Percentiles rank a stretch among this genome's conserved stretches.
These are phyloP conservation scores for Candida yuanshanica DNA, from an alignment of 805 yeast species.

Conservation along the genomic window DNA sequence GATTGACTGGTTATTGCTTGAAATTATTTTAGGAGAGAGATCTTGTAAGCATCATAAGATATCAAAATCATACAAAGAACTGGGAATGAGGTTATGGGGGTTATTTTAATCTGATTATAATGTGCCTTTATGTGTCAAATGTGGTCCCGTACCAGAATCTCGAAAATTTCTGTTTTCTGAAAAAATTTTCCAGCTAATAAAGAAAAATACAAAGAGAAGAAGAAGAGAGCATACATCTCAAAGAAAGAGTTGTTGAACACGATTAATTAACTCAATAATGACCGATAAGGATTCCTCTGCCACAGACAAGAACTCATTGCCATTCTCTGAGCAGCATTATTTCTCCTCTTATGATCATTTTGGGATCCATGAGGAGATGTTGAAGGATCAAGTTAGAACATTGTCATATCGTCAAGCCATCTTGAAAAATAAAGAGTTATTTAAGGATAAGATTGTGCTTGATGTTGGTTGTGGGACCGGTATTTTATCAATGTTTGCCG, in stretches of 20 bases:
- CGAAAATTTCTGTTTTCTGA: conserved; percentile 3
- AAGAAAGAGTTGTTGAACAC: neutral
- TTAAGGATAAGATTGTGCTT: conserved; percentile 88
- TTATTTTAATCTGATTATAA: no score
- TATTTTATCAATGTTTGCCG: conserved; percentile 95
- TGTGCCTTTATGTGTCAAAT: neutral
- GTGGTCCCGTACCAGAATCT: neutral
- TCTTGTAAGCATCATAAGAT: no score
- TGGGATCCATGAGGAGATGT: conserved; percentile 98
- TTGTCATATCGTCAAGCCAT: conserved; percentile 88
- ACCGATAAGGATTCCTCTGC: conserved; percentile 39
- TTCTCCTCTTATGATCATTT: conserved; percentile 94
- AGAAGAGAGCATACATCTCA: no score
- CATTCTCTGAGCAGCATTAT: conserved; percentile 85
- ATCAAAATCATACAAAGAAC: no score
- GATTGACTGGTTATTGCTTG: no score
- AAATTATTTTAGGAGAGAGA: no score
- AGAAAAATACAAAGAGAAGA: conserved; percentile 3
- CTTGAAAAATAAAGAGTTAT: conserved; percentile 78
- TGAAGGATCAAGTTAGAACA: conserved; percentile 92
- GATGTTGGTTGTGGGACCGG: conserved; percentile 99
- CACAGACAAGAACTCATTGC: conserved; percentile 57
- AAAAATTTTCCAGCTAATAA: conserved; percentile 4
- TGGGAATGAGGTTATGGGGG: no score
- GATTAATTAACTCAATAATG: conserved; percentile 8